Percentiles rank a stretch among this genome's conserved stretches.
phyloP scores from a whole-genome alignment of 805 yeast species.

The Danielozyma ontarioensis region DNA sequence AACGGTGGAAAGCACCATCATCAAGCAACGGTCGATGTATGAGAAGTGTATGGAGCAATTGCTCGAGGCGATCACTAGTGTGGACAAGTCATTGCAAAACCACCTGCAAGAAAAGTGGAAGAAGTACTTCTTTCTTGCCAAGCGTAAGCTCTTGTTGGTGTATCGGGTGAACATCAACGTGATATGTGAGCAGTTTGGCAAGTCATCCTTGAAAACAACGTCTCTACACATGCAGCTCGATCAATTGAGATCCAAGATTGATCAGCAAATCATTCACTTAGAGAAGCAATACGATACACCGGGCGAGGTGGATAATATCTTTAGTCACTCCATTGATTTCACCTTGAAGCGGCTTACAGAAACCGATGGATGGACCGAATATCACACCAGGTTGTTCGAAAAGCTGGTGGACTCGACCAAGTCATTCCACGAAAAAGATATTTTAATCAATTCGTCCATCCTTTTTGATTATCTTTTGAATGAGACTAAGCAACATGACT shows the following conservation, averaged over 20 bases:
- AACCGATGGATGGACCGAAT: conserved; percentile 50
- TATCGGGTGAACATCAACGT: conserved; percentile 5
- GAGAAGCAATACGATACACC: conserved; percentile 46
- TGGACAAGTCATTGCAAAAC: conserved; percentile 37
- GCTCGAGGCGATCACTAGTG: conserved; percentile 36
- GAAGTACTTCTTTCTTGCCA: conserved; percentile 41
- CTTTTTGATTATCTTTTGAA: conserved; percentile 45
- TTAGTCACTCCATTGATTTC: conserved; percentile 41
- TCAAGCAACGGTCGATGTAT: conserved; percentile 26
- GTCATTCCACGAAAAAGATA: conserved; percentile 47
- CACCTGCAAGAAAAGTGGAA: conserved; percentile 42
- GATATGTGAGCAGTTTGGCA: not conserved
- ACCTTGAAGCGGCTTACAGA: conserved; percentile 45
- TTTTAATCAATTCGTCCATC: conserved; percentile 51
- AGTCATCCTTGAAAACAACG: not conserved
- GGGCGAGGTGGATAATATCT: conserved; percentile 48
- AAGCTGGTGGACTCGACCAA: conserved; percentile 37
- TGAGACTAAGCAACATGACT: conserved; percentile 14
- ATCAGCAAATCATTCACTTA: conserved; percentile 44
- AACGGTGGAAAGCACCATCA: conserved; percentile 34
- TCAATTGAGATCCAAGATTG: conserved; percentile 31
- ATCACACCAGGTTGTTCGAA: conserved; percentile 39
- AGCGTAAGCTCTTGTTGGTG: conserved; percentile 31
- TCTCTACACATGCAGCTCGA: not conserved
- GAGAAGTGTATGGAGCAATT: conserved; percentile 36